Percentiles rank a stretch among this genome's conserved stretches.
Evolutionary conservation across 129 eudicot species (phyloP).

Genomic region (Logfia minima): DNA sequence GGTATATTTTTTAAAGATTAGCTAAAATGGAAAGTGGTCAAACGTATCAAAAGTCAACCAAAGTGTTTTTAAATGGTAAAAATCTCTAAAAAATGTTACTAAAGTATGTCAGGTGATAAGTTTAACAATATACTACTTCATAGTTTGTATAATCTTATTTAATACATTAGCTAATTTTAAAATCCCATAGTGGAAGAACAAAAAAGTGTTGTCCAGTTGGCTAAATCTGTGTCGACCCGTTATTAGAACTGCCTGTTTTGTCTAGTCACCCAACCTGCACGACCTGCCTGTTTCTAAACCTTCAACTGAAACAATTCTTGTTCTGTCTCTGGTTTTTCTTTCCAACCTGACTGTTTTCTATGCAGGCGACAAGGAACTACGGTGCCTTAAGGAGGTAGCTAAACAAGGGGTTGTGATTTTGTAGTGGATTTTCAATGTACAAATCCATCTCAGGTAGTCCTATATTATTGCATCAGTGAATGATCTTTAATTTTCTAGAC

Average conservation of each 20-base stretch:
- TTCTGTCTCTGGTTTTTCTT: not conserved
- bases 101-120: too few species aligned
- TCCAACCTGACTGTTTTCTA: not conserved
- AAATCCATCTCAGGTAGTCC: slow-evolving; percentile 13
- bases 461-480: not conserved
- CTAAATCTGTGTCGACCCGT: not conserved
- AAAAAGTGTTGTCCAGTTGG: not conserved
- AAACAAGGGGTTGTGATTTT: slow-evolving; percentile 11
- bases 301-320: not conserved
- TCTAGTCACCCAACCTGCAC: not conserved
- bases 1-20: not conserved
- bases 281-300: not conserved
- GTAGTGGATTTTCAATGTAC: slow-evolving; percentile 18
- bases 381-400: slow-evolving; percentile 66
- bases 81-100: too few species aligned
- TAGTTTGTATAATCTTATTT: not conserved
- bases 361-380: slow-evolving; percentile 80
- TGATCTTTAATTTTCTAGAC: not conserved
- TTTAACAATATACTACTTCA: too few species aligned
- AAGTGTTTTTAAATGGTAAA: not conserved
- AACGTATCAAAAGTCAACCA: not conserved
- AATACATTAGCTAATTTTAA: not conserved
- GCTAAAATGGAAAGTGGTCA: not conserved
- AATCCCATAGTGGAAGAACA: not conserved
- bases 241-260: not conserved